Evolutionary conservation across 345 rosid species (phyloP).

Genomic region (Hibiscus trionum): DNA sequence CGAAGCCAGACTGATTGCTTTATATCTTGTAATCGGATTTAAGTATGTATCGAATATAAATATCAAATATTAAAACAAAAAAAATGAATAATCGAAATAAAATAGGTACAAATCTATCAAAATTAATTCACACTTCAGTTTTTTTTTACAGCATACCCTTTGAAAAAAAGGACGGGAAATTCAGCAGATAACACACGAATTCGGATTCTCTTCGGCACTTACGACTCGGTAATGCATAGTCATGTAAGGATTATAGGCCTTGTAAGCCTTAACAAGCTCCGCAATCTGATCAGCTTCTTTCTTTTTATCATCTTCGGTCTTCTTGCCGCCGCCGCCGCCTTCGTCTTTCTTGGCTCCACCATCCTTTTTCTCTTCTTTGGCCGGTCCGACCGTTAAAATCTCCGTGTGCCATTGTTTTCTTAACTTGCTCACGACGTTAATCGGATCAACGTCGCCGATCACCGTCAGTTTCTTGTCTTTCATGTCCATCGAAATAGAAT

Average conservation of each 20-base stretch:
- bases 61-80: no score
- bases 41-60: no score
- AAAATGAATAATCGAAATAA: no score
- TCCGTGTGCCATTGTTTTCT: conserved; percentile 29
- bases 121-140: neutral
- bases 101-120: neutral
- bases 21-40: no score
- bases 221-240: conserved; percentile 24
- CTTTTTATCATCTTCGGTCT: conserved; percentile 16
- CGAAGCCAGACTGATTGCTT: no score
- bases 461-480: conserved; percentile 53
- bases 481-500: conserved; percentile 47
- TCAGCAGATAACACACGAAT: conserved; percentile 39
- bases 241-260: conserved; percentile 24
- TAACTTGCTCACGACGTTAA: conserved; percentile 30
- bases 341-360: conserved; percentile 11
- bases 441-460: conserved; percentile 44
- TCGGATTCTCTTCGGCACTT: conserved; percentile 49
- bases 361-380: conserved; percentile 34
- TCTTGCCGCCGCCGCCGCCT: conserved; percentile 14
- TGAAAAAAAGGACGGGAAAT: neutral
- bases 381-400: conserved; percentile 43
- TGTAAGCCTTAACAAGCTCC: conserved; percentile 21
- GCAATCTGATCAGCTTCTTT: conserved; percentile 26
- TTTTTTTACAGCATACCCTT: neutral